Percentiles rank a stretch among this genome's conserved stretches.
Conservation (phyloP, 441 rosid genomes). For the Populus hybrid region DNA sequence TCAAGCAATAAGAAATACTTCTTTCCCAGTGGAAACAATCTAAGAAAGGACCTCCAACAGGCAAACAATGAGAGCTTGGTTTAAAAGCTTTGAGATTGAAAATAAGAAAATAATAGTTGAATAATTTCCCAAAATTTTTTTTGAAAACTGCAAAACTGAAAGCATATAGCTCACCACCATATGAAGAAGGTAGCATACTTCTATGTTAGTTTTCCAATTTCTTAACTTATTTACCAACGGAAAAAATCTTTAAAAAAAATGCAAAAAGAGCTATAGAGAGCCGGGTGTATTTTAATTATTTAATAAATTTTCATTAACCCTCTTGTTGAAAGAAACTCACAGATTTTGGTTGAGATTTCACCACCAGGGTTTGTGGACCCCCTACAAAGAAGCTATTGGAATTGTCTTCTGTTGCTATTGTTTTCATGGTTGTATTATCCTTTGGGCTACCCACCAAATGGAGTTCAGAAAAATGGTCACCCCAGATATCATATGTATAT, state of each 20-base stretch:
- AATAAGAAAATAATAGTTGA: no score
- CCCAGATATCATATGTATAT: slow-evolving; percentile 80
- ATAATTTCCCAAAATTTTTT: no score
- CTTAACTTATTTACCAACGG: not conserved
- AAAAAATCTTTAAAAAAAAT: not conserved
- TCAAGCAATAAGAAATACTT: no score
- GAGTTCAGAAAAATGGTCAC: slow-evolving; percentile 68
- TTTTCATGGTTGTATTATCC: slow-evolving; percentile 38
- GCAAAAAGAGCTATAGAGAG: not conserved
- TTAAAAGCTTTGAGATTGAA: not conserved
- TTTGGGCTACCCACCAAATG: slow-evolving; percentile 38
- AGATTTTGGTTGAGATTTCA: slow-evolving; percentile 47
- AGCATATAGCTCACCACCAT: no score
- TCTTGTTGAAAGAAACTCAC: slow-evolving; percentile 52
- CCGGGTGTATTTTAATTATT: slow-evolving; percentile 14
- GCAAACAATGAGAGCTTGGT: not conserved
- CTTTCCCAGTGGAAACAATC: no score
- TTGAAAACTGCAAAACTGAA: not conserved
- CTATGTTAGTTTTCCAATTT: not conserved
- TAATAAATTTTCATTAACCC: slow-evolving; percentile 47
- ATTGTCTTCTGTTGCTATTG: slow-evolving; percentile 35
- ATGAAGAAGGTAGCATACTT: not conserved
- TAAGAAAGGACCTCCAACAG: not conserved
- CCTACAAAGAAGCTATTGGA: slow-evolving; percentile 78
- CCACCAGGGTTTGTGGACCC: slow-evolving; percentile 70